Conservation (phyloP, 2,329 filamentous ascomycete genomes). For the Fusarium burgessii region DNA sequence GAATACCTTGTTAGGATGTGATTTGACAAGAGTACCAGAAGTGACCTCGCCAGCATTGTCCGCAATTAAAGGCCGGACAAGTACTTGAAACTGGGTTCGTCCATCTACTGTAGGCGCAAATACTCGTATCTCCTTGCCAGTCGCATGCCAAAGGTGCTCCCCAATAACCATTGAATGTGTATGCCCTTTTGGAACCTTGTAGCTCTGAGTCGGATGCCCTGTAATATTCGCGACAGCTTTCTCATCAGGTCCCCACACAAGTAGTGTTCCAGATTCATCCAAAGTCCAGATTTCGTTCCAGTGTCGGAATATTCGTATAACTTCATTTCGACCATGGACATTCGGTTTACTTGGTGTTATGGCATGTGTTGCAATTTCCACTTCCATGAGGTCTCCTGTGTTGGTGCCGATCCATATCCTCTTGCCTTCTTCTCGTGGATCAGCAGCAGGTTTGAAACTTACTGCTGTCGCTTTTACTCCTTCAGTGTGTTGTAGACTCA, state of each 20-base stretch:
- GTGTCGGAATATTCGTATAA: constrained; percentile 87
- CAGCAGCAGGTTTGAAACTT: constrained; percentile 84
- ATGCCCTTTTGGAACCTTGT: constrained; percentile 82
- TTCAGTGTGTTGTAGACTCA: constrained; percentile 87
- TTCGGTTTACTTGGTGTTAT: constrained; percentile 75
- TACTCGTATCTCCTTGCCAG: constrained; percentile 87
- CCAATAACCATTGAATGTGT: constrained; percentile 91
- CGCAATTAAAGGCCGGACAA: constrained; percentile 76
- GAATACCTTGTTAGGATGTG: constrained; percentile 82
- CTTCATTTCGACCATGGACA: constrained; percentile 81
- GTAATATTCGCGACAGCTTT: constrained; percentile 79
- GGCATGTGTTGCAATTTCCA: constrained; percentile 81
- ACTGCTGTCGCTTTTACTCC: constrained; percentile 84
- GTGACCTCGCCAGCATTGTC: constrained; percentile 87
- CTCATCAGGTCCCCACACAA: constrained; percentile 85
- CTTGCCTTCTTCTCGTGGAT: constrained; percentile 83
- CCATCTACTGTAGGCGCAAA: constrained; percentile 80
- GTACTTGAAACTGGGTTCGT: constrained; percentile 78
- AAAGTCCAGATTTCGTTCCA: constrained; percentile 93
- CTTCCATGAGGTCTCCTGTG: constrained; percentile 87
- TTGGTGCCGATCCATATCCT: constrained; percentile 92
- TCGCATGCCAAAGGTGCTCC: constrained; percentile 87
- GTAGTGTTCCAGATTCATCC: constrained; percentile 87
- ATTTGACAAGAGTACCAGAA: constrained; percentile 80
- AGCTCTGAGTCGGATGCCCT: constrained; percentile 77